Base-by-base conservation (phyloP, 2,329 filamentous ascomycete species). In the Ophiostoma perfectum region DNA sequence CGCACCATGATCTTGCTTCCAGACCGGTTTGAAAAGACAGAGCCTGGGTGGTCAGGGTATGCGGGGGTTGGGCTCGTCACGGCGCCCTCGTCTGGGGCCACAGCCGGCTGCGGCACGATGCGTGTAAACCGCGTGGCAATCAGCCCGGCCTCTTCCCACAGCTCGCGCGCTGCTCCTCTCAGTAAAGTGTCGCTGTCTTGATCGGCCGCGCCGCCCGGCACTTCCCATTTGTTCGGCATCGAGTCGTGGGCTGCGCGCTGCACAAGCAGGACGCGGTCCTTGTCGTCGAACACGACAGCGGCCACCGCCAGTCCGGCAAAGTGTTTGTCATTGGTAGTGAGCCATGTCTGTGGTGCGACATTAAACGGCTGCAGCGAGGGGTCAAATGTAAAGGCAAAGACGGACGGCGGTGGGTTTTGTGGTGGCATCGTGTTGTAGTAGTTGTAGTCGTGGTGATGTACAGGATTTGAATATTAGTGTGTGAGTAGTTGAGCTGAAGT, bases 111-210 rank as follows among this genome's bases (percentile, higher is more conserved):
- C 5, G 70, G 68, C 6, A 74, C 70, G 1, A 73, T 68, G 8
- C 70, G 68, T 9, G 71, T 71, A 7, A 80, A 74, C 2, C 64
- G 68, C n/a, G 49, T 71, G 3, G 75, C 73, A 16, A 72, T 42
- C 5, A 82, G 71, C 1, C 80, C 78, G 14, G 77, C 72, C 73
- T 82, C 80, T 73, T 82, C 80, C 75, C 74, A 77, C 5, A 82
- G 71, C 71, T 82, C 80, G 39, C 80, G 75, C 5, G 77, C 77
- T 0, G 76, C 74, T 2, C 73, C 76, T 66, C 78, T 72, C 16
- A 81, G 73, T 8, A 81, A 73, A 2, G 72, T 78, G 39, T 42
- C 67, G 65, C 80, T 79, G 1, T 76, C 75, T 2, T 69, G 42
- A 67, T 81, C 79, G 63, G 75, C 76, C 0, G 73, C 79, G 18